Evolutionary conservation across 1,284 basidiomycete species (phyloP).

Genomic region (Boletus putidus): DNA sequence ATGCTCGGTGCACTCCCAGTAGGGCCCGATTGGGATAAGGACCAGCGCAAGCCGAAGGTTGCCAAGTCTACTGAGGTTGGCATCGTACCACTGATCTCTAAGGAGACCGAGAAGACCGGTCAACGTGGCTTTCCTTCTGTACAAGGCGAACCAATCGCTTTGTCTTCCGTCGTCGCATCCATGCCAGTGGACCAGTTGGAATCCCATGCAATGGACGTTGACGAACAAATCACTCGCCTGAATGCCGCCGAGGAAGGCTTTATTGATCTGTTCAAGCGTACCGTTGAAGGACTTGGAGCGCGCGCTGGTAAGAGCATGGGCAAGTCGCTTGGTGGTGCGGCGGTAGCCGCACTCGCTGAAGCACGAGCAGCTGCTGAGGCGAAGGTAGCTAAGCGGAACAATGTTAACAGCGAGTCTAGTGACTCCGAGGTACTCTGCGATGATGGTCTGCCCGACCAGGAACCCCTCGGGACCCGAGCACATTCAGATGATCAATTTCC

Average conservation of each 20-base stretch:
- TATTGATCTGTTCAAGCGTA: conserved; percentile 64
- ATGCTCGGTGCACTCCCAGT: conserved; percentile 38
- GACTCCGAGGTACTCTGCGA: conserved; percentile 27
- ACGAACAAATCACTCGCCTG: conserved; percentile 18
- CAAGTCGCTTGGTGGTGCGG: conserved; percentile 59
- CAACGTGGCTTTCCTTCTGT: conserved; percentile 5
- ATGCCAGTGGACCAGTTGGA: conserved; percentile 3
- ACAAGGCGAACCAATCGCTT: conserved; percentile 7
- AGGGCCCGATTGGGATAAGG: conserved; percentile 32
- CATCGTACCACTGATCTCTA: conserved; percentile 36
- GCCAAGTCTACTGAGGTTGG: conserved; percentile 45
- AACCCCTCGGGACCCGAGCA: conserved; percentile 20
- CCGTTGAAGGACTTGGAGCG: conserved; percentile 65
- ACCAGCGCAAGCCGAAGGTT: conserved; percentile 50
- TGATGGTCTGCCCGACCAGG: conserved; percentile 7
- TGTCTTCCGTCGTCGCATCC: not conserved
- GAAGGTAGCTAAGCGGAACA: conserved; percentile 61
- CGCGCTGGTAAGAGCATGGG: conserved; percentile 58
- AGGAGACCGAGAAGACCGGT: conserved; percentile 15
- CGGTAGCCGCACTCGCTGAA: conserved; percentile 63
- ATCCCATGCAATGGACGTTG: conserved; percentile 17
- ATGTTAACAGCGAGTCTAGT: conserved; percentile 44
- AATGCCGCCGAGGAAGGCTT: conserved; percentile 45
- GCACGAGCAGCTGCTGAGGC: conserved; percentile 71
- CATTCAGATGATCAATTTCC: conserved; percentile 1